Percentiles rank a stretch among this genome's conserved stretches.
Evolutionary conservation across 2,329 filamentous ascomycete genomes (phyloP).

Genomic region (Alternaria angustiovoidea): DNA sequence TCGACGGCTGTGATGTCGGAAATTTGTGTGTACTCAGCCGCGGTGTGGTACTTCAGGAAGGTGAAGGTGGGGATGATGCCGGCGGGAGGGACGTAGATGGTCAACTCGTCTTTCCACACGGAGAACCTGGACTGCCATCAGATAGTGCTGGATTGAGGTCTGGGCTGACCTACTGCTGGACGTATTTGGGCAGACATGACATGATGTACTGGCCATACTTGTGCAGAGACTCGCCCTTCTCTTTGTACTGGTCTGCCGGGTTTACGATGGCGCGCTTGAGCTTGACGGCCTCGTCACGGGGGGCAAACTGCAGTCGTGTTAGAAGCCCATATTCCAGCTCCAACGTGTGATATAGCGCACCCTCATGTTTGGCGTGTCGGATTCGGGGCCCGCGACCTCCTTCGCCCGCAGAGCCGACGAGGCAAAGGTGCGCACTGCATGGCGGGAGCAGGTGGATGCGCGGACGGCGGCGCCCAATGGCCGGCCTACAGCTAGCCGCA

Average conservation of each 20-base stretch:
- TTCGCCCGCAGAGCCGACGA: constrained; percentile 53
- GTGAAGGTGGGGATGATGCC: constrained; percentile 90
- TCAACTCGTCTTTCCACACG: constrained; percentile 99
- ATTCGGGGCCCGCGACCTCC: constrained; percentile 53
- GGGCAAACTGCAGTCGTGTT: constrained; percentile 49
- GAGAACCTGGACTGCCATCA: constrained; percentile 69
- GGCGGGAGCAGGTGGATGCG: constrained; percentile 43
- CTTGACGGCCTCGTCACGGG: constrained; percentile 56
- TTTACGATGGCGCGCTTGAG: constrained; percentile 85
- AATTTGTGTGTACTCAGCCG: constrained; percentile 94
- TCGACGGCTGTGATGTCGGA: constrained; percentile 94
- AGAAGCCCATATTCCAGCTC: constrained; percentile 16
- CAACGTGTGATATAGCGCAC: constrained; percentile 34
- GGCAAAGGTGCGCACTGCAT: constrained; percentile 54
- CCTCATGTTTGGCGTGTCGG: constrained; percentile 58
- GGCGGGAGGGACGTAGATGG: constrained; percentile 87
- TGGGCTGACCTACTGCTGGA: constrained; percentile 74
- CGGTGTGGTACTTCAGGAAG: constrained; percentile 97
- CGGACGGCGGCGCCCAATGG: constrained; percentile 50
- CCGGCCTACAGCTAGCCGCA: constrained; percentile 51
- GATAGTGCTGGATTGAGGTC: neutral
- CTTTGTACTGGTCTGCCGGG: constrained; percentile 89
- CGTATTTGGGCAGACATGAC: constrained; percentile 95
- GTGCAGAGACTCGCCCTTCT: constrained; percentile 87
- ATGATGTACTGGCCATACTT: constrained; percentile 96